Evolutionary conservation across 768 basidiomycete genomes (phyloP).

Genomic region (Tulasnella sp.): DNA sequence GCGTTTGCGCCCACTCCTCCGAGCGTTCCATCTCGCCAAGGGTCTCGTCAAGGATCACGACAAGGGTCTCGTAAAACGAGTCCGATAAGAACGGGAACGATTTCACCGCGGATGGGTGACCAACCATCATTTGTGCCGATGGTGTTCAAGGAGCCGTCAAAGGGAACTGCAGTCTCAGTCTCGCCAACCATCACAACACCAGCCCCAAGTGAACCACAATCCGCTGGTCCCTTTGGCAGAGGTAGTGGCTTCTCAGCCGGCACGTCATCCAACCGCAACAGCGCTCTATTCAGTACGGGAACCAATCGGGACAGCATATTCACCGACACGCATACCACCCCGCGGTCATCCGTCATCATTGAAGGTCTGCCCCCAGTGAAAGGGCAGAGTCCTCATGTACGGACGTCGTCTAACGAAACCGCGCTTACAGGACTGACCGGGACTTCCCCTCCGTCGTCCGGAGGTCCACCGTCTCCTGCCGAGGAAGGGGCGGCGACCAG

Average conservation of each 20-base stretch:
- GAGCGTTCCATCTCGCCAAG: neutral
- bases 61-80: neutral
- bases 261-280: slow-evolving; percentile 29
- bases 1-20: slow-evolving; percentile 12
- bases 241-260: neutral
- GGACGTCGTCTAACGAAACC: slow-evolving; percentile 34
- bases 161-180: neutral
- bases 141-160: neutral
- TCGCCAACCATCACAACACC: slow-evolving; percentile 23
- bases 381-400: slow-evolving; percentile 35
- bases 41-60: neutral
- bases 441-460: slow-evolving; percentile 53
- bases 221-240: slow-evolving; percentile 21
- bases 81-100: neutral
- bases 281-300: slow-evolving; percentile 2
- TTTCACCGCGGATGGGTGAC: neutral
- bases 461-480: slow-evolving; percentile 56
- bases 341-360: slow-evolving; percentile 43
- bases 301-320: slow-evolving; percentile 37
- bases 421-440: slow-evolving; percentile 48
- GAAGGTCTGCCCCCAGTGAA: slow-evolving; percentile 48
- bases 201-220: neutral
- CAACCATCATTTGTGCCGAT: neutral
- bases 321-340: slow-evolving; percentile 37
- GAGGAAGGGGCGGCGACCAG: slow-evolving; percentile 46